Base-by-base conservation (phyloP, 192 early-diverging fungal species). In the Dispira simplex region DNA sequence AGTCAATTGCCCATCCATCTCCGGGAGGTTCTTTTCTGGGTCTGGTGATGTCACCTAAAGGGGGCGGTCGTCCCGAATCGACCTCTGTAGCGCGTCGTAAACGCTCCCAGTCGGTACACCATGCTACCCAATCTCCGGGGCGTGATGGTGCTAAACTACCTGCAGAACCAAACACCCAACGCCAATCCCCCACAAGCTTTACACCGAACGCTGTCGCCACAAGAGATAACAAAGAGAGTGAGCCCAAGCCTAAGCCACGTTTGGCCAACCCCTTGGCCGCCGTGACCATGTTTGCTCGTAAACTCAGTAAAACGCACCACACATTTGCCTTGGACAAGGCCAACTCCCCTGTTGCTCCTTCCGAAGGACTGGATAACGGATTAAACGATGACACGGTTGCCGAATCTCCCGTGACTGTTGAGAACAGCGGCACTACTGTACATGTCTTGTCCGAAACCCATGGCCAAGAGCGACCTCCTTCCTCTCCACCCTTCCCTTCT, bases 271-370 rank as follows among this genome's bases (percentile, higher is more conserved):
- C 54, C 11, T 28, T 56, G 25, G 25, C 54, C 20, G 54, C 54
- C 54, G 25, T 56, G 13, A 27, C 54, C 54, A 56, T 27, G 14
- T 56, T 56, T 56, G 54, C 54, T 28, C 54, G 54, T 26, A 56
- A 56, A 9, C 54, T 56, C 8, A 56, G 54, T 25, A 56, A 56
- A 28, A 56, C 16, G 25, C 54, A 56, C 54, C 54, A 18, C 25
- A 3, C 54, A 18, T 13, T 23, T 21, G 20, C 54, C 25, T 28
- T 2, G 18, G 54, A 14, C 0, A 13, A 56, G 25, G 25, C 13
- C 20, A 28, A 56, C 54, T 3, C 9, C 11, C 13, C 21, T 28
- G 54, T 51, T 23, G 49, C 4, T 51, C 21, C 54, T 28, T 10
- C 21, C 54, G 14, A 21, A 12, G 23, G 21, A 13, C 21, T 3